These are phyloP conservation scores for Phalaenopsis equestris DNA, from an alignment of 106 monocot genomes.

Conservation along the genomic window DNA sequence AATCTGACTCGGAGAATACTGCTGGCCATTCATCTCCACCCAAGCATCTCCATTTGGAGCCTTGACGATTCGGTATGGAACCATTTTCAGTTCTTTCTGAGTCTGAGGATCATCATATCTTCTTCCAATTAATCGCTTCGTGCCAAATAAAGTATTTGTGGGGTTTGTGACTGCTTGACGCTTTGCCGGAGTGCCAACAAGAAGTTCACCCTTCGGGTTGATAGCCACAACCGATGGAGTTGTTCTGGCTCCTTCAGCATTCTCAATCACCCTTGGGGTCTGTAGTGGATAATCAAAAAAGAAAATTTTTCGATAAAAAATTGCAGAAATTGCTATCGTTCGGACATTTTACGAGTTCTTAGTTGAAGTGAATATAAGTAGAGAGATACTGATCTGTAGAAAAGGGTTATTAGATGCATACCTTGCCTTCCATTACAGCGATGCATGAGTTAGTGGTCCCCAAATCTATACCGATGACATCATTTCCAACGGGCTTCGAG, in stretches of 20 bases:
- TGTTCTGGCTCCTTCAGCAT: constrained; percentile 63
- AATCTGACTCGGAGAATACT: constrained; percentile 72
- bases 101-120: constrained; percentile 57
- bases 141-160: constrained; percentile 55
- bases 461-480: constrained; percentile 74
- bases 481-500: constrained; percentile 46
- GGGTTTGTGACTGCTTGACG: constrained; percentile 68
- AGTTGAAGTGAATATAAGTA: background rate
- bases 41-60: constrained; percentile 81
- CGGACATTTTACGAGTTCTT: background rate
- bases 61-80: constrained; percentile 71
- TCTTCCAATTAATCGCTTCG: constrained; percentile 58
- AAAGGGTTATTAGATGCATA: background rate
- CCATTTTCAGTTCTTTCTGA: constrained; percentile 61
- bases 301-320: background rate
- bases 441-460: constrained; percentile 89
- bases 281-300: constrained; percentile 6
- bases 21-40: constrained; percentile 79
- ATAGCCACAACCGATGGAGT: constrained; percentile 63
- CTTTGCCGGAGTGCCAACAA: constrained; percentile 53
- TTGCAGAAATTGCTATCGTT: background rate
- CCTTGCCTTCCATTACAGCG: constrained; percentile 87
- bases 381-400: background rate
- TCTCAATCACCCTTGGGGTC: constrained; percentile 63
- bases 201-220: constrained; percentile 50